These are phyloP conservation scores for Naematelia aurantialba DNA, from an alignment of 768 basidiomycete genomes.

Conservation along the genomic window DNA sequence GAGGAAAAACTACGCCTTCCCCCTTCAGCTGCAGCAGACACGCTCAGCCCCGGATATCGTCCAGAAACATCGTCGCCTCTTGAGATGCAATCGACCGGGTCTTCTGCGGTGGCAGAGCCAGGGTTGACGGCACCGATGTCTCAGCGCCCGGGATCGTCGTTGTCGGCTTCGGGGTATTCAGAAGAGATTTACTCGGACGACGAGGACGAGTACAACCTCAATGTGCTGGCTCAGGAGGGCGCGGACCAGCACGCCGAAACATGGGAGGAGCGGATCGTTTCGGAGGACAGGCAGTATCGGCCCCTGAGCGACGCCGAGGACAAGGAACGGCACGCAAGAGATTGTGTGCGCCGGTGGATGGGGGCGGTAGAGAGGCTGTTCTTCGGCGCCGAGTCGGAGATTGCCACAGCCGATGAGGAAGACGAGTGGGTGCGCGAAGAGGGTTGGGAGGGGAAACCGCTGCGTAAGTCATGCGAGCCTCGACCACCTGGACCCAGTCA, in stretches of 20 bases:
- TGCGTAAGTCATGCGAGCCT: too few relatives aligned
- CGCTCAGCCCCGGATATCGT: not conserved
- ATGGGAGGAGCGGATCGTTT: slow-evolving; percentile 38
- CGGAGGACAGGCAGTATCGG: slow-evolving; percentile 25
- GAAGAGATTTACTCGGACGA: slow-evolving; percentile 50
- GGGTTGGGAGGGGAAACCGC: slow-evolving; percentile 16
- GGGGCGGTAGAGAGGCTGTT: slow-evolving; percentile 30
- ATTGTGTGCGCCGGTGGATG: slow-evolving; percentile 26
- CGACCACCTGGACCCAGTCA: not conserved
- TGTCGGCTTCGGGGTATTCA: slow-evolving; percentile 8
- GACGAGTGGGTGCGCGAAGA: slow-evolving; percentile 27
- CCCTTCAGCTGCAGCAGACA: not conserved
- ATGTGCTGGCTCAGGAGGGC: slow-evolving; percentile 43
- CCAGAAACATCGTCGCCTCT: not conserved
- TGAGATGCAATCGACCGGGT: not conserved
- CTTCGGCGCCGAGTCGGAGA: not conserved
- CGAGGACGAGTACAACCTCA: slow-evolving; percentile 56
- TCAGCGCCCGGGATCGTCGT: slow-evolving; percentile 15
- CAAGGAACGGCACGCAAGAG: slow-evolving; percentile 16
- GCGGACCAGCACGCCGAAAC: slow-evolving; percentile 16
- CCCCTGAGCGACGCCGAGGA: slow-evolving; percentile 11
- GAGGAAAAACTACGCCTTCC: slow-evolving; percentile 66
- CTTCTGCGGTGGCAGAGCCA: not conserved
- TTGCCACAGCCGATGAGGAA: slow-evolving; percentile 3
- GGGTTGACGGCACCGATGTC: slow-evolving; percentile 8